Evolutionary conservation across 2,329 filamentous ascomycete genomes (phyloP), one percentile per base, ranked within the genome.

Genomic region (Arthroderma sp.): DNA sequence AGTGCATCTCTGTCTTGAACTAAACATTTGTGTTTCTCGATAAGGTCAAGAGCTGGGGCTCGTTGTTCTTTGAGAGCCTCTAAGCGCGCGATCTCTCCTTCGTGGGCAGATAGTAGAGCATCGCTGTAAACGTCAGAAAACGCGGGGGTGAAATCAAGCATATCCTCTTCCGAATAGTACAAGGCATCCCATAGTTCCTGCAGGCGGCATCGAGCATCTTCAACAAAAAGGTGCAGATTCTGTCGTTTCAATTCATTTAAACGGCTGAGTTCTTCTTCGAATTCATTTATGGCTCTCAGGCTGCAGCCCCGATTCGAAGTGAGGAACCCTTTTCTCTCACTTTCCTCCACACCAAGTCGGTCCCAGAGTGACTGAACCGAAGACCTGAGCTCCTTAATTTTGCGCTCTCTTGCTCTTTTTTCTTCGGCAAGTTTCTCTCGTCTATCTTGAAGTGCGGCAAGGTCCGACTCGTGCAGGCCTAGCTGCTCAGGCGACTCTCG

Each of bases 91-190:
- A 98, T 88, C 59, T 98, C 93, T 15, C 82, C 80, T 68, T 98
- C 91, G 57, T 98, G 93, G 0, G 91, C 88, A 52, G 94, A 88
- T 0, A 98, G 76, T 6, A 98, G 74, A 4, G 91, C 91, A 61
- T 98, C 91, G 56, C 87, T 95, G 66, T 93, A 95, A 15, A 95
- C 89, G 59, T 96, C 91, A 7, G 87, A 94, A 61, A 96, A 96
- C 36, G 88, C 91, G 0, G 93, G 91, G 0, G 88, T 91, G 55
- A 98, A 98, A 54, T 95, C 88, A 46, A 96, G 77, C 88, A 96
- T 96, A 67, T 98, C 91, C 57, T 98, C 91, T 60, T 98, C 91
- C 0, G 86, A 94, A 59, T 93, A 88, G 68, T 91, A 96, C 1
- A 98, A 69, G 0, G 78, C 73, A 59, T 98, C 91, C 91, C 93